Conservation (phyloP, 306 rosid genomes). For the Vigna hirtella region DNA sequence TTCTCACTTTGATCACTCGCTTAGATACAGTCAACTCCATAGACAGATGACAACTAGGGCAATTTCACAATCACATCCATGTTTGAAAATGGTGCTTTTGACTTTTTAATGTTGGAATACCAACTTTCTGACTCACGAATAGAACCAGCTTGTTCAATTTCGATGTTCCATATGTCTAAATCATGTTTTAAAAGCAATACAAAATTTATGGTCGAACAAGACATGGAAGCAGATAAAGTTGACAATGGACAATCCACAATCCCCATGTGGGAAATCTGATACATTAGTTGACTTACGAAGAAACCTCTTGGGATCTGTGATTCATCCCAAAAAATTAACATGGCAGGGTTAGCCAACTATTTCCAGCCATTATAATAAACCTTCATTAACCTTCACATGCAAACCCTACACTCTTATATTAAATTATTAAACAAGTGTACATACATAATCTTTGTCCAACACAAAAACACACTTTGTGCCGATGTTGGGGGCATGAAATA, state of each 20-base stretch:
- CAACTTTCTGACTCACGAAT: constrained; percentile 48
- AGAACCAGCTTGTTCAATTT: constrained; percentile 34
- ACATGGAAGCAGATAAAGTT: constrained; percentile 31
- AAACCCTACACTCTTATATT: constrained; percentile 25
- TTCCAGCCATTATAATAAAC: constrained; percentile 44
- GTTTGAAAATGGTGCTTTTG: constrained; percentile 46
- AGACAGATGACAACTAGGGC: constrained; percentile 41
- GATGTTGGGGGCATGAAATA: constrained; percentile 56
- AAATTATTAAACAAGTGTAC: constrained; percentile 42
- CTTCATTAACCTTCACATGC: constrained; percentile 52
- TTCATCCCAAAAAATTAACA: constrained; percentile 39
- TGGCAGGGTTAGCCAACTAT: constrained; percentile 46
- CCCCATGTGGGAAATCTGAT: constrained; percentile 61
- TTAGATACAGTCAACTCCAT: constrained; percentile 39
- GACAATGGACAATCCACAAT: constrained; percentile 44
- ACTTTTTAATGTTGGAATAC: constrained; percentile 40
- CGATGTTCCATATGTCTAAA: constrained; percentile 10
- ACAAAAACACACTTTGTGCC: constrained; percentile 57
- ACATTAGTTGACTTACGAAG: constrained; percentile 58
- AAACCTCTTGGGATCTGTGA: constrained; percentile 71
- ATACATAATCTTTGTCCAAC: constrained; percentile 57
- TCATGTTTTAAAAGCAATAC: not conserved
- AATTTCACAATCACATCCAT: constrained; percentile 26
- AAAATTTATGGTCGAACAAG: constrained; percentile 9
- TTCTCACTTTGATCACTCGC: constrained; percentile 1